These are phyloP conservation scores for Phialemoniopsis sp. DNA, from an alignment of 2,329 filamentous ascomycete genomes.

Conservation along the genomic window DNA sequence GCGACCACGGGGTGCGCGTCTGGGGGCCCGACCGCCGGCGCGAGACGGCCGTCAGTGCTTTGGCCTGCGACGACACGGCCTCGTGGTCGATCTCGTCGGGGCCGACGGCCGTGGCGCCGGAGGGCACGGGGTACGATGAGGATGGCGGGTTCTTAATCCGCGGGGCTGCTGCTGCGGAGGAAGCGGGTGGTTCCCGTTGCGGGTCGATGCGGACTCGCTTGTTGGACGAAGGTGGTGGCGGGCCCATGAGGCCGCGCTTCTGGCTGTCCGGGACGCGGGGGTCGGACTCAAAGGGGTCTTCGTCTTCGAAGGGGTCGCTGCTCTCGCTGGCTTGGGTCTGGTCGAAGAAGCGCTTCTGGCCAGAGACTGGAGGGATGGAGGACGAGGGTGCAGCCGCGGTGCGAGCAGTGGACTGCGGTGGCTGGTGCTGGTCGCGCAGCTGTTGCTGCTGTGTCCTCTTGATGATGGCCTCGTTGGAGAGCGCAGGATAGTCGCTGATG, in stretches of 20 bases:
- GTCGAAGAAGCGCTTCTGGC: conserved; percentile 2
- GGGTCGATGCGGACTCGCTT: conserved; percentile 1
- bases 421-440: not conserved
- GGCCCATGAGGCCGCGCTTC: conserved; percentile 7
- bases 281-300: conserved; percentile 15
- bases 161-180: not conserved
- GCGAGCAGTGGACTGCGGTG: not conserved
- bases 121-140: not conserved
- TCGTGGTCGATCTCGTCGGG: conserved; percentile 13
- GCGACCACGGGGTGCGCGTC: conserved; percentile 33
- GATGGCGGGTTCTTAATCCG: not conserved
- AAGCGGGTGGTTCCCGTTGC: not conserved
- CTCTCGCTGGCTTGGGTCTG: not conserved
- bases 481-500: conserved; percentile 18
- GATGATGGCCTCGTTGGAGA: conserved; percentile 12
- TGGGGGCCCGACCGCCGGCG: conserved; percentile 25
- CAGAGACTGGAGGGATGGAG: not conserved
- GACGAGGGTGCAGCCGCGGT: not conserved
- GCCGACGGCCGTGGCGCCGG: not conserved
- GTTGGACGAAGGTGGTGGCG: conserved; percentile 1
- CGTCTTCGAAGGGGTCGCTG: conserved; percentile 8
- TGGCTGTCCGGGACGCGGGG: conserved; percentile 7
- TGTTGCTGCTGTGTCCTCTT: not conserved
- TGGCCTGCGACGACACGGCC: conserved; percentile 14
- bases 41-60: conserved; percentile 18